phyloP scores from a whole-genome alignment of 140 eudicot genomes.

The Anethum foeniculum region DNA sequence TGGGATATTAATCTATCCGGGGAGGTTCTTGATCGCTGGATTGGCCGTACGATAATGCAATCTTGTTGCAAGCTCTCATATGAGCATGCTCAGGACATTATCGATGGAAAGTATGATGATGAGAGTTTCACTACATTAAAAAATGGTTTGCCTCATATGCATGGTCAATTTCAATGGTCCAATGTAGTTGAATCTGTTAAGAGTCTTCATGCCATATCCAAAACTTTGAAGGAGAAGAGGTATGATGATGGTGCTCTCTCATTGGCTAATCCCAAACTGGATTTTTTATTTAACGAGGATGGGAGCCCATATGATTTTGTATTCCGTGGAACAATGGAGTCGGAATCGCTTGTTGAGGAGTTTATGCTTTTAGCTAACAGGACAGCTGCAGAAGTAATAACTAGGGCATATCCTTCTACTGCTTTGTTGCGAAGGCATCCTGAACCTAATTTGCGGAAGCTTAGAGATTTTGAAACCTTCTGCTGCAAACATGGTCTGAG shows the following conservation, averaged over 20 bases:
- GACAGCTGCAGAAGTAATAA: constrained; percentile 81
- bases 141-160: constrained; percentile 31
- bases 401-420: constrained; percentile 66
- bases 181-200: constrained; percentile 50
- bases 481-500: constrained; percentile 61
- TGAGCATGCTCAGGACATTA: constrained; percentile 78
- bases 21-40: constrained; percentile 72
- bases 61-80: constrained; percentile 93
- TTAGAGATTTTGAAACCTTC: constrained; percentile 64
- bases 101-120: constrained; percentile 43
- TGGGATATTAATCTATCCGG: constrained; percentile 80
- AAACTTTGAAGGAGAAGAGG: constrained; percentile 53
- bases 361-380: constrained; percentile 89
- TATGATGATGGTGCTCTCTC: constrained; percentile 65
- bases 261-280: constrained; percentile 57
- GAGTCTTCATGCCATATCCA: constrained; percentile 50
- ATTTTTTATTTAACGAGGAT: constrained; percentile 56
- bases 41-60: constrained; percentile 64
- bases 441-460: constrained; percentile 73
- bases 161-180: constrained; percentile 57
- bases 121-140: constrained; percentile 15
- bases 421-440: constrained; percentile 87
- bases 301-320: constrained; percentile 59
- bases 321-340: constrained; percentile 37
- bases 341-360: constrained; percentile 80